Evolutionary conservation across 2,329 filamentous ascomycete species (phyloP), one percentile per base, ranked within the genome.

Genomic region (Juglanconis oblonga): DNA sequence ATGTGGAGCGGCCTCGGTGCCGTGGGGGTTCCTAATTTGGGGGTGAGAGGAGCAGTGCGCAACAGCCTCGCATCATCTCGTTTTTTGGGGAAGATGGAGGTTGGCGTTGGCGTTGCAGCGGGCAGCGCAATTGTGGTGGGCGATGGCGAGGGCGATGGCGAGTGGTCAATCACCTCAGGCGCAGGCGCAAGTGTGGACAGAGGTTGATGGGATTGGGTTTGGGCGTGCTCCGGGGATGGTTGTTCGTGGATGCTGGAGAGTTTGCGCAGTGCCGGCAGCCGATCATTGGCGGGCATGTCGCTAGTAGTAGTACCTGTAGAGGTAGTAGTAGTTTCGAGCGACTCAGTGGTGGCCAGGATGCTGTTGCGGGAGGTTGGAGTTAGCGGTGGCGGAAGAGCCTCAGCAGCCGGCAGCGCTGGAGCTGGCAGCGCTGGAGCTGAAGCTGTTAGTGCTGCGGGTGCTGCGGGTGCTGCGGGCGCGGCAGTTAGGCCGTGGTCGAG

Each of bases 191-290:
- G 24, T 33, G 32, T 55, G 32, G 55, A n/a, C 38, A 38, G 5
- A 35, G 6, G 38, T 33, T 44, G 58, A 55, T 44, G 50, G 36
- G 33, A 51, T 53, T 54, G 63, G 50, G 31, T 45, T 40, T 14
- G n/a, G n/a, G 49, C 40, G 31, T 61, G 45, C 24, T 61, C 55
- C 40, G 58, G 62, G 53, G 62, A 64, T 51, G 71, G 65, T 58
- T 71, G 65, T 62, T 76, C 70, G 68, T 70, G 65, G 63, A 74
- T 73, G 66, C 69, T 71, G 50, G 71, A 70, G 32, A 73, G 69
- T 62, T 67, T 65, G 52, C 61, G 59, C 52, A 66, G 64, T 59
- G 66, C 60, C 36, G 63, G 47, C 42, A 58, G 74, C 65, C 70
- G 74, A 75, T 77, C 75, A 61, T 68, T 75, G 57, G 69, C 72